Conservation (phyloP, 306 rosid genomes). For the Betula pendula region DNA sequence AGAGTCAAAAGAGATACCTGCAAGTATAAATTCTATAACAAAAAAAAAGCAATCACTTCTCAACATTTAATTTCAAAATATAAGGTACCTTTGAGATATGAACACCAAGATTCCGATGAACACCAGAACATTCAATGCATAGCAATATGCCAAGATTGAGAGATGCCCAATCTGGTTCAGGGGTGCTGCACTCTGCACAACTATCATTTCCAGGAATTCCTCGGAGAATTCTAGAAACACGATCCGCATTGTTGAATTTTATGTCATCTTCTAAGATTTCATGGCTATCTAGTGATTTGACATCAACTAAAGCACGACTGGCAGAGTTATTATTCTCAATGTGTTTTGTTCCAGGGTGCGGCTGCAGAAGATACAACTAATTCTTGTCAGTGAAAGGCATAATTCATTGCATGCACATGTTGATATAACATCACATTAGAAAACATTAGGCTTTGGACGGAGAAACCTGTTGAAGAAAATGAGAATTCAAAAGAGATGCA, state of each 20-base stretch:
- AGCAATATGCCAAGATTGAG: conserved; percentile 87
- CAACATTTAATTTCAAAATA: conserved; percentile 17
- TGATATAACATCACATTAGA: conserved; percentile 2
- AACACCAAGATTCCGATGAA: conserved; percentile 95
- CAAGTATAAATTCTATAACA: not conserved
- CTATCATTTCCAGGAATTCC: conserved; percentile 84
- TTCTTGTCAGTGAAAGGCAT: conserved; percentile 14
- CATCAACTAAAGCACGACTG: conserved; percentile 40
- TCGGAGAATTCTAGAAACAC: conserved; percentile 69
- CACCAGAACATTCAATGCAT: conserved; percentile 97
- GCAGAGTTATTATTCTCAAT: conserved; percentile 35
- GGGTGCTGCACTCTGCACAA: conserved; percentile 89
- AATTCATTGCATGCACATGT: conserved; percentile 24
- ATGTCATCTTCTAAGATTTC: conserved; percentile 40
- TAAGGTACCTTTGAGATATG: conserved; percentile 87
- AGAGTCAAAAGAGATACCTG: not conserved
- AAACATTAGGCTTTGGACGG: conserved; percentile 18
- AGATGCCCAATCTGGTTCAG: conserved; percentile 98
- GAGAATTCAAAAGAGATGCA: conserved; percentile 71
- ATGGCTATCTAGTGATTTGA: conserved; percentile 42
- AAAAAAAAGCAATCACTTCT: conserved; percentile 9
- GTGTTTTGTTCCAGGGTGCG: conserved; percentile 35
- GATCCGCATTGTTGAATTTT: conserved; percentile 43
- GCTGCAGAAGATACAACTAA: conserved; percentile 59
- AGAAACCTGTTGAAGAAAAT: conserved; percentile 83